These are phyloP conservation scores for Syzygium oleosum DNA, from an alignment of 345 rosid genomes.

Conservation along the genomic window DNA sequence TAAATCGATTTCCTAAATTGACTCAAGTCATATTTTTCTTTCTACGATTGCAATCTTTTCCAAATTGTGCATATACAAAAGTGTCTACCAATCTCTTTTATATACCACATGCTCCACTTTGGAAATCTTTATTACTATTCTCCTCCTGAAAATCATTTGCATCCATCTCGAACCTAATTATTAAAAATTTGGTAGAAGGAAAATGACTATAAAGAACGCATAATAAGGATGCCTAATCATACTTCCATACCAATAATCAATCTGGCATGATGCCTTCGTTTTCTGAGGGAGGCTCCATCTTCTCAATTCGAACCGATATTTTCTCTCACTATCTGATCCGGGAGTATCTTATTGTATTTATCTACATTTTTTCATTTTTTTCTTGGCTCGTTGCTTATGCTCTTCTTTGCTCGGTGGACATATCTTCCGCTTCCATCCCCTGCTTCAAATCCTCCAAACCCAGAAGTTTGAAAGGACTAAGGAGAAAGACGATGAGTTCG, in stretches of 20 bases:
- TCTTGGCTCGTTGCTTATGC: not conserved
- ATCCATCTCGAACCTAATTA: not conserved
- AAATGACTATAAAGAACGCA: not conserved
- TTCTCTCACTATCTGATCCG: not conserved
- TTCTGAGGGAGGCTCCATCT: not conserved
- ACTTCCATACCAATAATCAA: not conserved
- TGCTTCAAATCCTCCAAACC: not conserved
- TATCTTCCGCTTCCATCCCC: not conserved
- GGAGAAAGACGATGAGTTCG: not conserved
- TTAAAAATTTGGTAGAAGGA: no score
- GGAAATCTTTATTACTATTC: not conserved
- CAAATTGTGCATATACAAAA: no score
- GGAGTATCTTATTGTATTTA: no score
- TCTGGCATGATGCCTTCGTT: no score
- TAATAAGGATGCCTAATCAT: not conserved
- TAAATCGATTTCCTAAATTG: no score
- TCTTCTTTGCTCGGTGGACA: rapidly evolving
- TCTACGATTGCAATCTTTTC: no score
- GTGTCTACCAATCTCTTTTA: not conserved
- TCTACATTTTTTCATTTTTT: no score
- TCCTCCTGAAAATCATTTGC: not conserved
- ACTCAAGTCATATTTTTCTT: no score
- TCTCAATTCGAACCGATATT: not conserved
- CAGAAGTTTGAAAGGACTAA: not conserved
- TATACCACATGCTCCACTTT: not conserved